Evolutionary conservation across 257 asterid species (phyloP).

Genomic region (Przewalskia tangutica): DNA sequence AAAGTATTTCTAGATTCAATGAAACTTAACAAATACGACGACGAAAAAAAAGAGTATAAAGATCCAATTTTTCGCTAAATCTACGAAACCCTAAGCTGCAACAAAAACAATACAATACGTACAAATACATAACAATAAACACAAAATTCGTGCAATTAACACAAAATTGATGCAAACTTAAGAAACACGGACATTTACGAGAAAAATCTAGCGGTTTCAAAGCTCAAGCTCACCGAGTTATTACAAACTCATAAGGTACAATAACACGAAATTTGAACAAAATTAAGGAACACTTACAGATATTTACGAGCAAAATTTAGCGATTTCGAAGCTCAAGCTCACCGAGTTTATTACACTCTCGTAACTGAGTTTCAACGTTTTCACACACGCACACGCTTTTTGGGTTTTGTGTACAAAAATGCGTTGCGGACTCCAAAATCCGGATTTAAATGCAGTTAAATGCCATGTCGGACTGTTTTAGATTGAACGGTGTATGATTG

Average conservation of each 20-base stretch:
- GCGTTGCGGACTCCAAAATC: constrained; percentile 62
- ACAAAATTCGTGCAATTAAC: neutral
- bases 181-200: too few relatives aligned
- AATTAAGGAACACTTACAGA: too few relatives aligned
- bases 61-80: neutral
- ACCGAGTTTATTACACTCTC: constrained; percentile 4
- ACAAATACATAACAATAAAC: neutral
- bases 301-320: too few relatives aligned
- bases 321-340: constrained; percentile 3
- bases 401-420: constrained; percentile 14
- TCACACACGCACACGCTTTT: constrained; percentile 16
- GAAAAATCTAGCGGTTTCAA: neutral
- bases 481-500: constrained; percentile 11
- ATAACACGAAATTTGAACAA: too few relatives aligned
- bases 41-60: constrained; percentile 1
- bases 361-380: constrained; percentile 12
- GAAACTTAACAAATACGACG: neutral
- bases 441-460: constrained; percentile 59
- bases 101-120: neutral
- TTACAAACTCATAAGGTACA: neutral
- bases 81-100: constrained; percentile 36
- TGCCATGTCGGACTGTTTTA: constrained; percentile 40
- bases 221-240: neutral
- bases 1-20: neutral
- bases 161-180: too few relatives aligned